Evolutionary conservation across 2,329 filamentous ascomycete genomes (phyloP).

Genomic region (Ophiostoma sp.): DNA sequence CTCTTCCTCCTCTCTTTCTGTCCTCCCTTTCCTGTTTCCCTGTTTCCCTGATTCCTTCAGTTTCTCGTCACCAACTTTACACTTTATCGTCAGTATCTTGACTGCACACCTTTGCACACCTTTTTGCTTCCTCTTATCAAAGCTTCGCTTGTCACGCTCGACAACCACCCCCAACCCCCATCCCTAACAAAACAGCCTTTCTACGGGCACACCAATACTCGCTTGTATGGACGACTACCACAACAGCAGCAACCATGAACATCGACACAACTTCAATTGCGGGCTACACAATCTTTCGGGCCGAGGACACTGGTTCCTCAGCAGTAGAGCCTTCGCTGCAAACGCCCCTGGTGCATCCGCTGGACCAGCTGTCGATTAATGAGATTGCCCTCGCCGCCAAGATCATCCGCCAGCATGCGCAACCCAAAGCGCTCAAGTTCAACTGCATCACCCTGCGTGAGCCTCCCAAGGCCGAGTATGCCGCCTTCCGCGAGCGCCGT

Average conservation of each 20-base stretch:
- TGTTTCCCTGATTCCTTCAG: neutral
- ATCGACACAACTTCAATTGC: conserved; percentile 46
- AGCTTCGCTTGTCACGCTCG: conserved; percentile 7
- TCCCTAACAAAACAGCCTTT: neutral
- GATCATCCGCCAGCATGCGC: conserved; percentile 65
- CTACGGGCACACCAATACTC: conserved; percentile 19
- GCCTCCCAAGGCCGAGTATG: conserved; percentile 82
- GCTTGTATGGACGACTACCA: conserved; percentile 30
- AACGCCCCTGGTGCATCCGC: conserved; percentile 40
- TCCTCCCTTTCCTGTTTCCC: neutral
- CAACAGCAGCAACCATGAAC: conserved; percentile 39
- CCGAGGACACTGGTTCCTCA: conserved; percentile 43
- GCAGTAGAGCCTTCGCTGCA: conserved; percentile 35
- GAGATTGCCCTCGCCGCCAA: conserved; percentile 63
- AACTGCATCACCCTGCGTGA: conserved; percentile 85
- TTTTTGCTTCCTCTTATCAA: neutral
- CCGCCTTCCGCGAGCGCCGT: conserved; percentile 71
- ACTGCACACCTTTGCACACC: neutral
- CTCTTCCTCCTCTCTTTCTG: neutral
- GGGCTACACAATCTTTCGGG: conserved; percentile 49
- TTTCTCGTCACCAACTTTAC: neutral
- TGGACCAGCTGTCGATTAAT: conserved; percentile 54
- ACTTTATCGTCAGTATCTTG: neutral
- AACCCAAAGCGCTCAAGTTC: conserved; percentile 73
- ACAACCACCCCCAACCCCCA: neutral